Evolutionary conservation across 345 rosid genomes (phyloP).

Genomic region (Clausena lansium): DNA sequence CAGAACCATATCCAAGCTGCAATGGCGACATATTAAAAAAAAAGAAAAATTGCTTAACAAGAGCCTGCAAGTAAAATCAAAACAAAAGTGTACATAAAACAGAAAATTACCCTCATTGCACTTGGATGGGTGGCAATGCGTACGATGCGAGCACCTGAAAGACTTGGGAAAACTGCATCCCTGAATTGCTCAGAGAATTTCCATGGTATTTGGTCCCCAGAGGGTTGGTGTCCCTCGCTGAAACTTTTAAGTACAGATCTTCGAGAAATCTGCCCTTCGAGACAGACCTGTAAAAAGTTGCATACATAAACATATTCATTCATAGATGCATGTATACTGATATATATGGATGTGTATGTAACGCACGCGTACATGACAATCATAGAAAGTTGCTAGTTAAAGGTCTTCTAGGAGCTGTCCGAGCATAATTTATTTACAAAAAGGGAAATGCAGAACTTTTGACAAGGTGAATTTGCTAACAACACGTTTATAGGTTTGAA

Average conservation of each 20-base stretch:
- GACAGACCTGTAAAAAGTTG: constrained; percentile 52
- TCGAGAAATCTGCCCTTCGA: constrained; percentile 91
- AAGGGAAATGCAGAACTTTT: background rate
- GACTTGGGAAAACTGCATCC: constrained; percentile 75
- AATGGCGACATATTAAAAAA: constrained; percentile 18
- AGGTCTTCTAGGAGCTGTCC: background rate
- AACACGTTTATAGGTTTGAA: background rate
- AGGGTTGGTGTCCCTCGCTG: constrained; percentile 78
- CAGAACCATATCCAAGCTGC: constrained; percentile 98
- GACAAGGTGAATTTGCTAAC: background rate
- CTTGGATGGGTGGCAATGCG: constrained; percentile 98
- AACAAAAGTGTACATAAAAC: background rate
- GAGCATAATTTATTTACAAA: background rate
- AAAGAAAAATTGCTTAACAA: constrained; percentile 12
- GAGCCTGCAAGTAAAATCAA: constrained; percentile 8
- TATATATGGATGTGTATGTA: background rate
- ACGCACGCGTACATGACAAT: background rate
- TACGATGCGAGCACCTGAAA: constrained; percentile 97
- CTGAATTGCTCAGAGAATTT: constrained; percentile 89
- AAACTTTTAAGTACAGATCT: constrained; percentile 77
- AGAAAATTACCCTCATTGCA: constrained; percentile 74
- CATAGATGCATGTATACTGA: background rate
- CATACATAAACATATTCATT: background rate
- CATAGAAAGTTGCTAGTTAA: background rate
- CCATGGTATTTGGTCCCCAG: constrained; percentile 99